A percentile compares a stretch with the other conserved stretches of the same genome.
These are phyloP conservation scores for Botryotinia narcissicola DNA, from an alignment of 2,329 filamentous ascomycete genomes.

Conservation along the genomic window DNA sequence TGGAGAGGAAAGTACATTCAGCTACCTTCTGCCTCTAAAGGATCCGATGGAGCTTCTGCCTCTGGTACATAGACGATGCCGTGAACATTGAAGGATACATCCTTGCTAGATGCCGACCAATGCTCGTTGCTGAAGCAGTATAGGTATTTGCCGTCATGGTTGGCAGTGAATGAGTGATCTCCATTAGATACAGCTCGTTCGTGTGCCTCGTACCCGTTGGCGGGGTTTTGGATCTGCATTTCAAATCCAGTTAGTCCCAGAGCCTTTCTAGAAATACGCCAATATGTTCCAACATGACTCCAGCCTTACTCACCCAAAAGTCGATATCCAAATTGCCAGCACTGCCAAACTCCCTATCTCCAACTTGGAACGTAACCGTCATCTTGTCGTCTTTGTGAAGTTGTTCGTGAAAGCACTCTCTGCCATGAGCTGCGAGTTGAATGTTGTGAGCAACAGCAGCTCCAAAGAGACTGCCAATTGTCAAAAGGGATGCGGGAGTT, in stretches of 20 bases:
- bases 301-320: constrained; percentile 78
- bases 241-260: constrained; percentile 20
- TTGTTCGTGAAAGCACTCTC: constrained; percentile 95
- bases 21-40: constrained; percentile 82
- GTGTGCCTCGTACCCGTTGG: constrained; percentile 71
- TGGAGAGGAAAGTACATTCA: constrained; percentile 35
- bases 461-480: constrained; percentile 42
- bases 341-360: constrained; percentile 91
- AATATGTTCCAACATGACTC: neutral
- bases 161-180: constrained; percentile 87
- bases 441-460: constrained; percentile 86
- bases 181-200: constrained; percentile 82
- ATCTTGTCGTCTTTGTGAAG: constrained; percentile 95
- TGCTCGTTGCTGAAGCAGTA: constrained; percentile 99
- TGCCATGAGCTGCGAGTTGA: constrained; percentile 84
- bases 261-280: neutral
- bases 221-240: constrained; percentile 72
- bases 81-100: constrained; percentile 99
- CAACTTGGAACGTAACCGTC: constrained; percentile 98
- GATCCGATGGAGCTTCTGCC: constrained; percentile 77
- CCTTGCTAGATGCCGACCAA: constrained; percentile 94
- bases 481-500: constrained; percentile 33
- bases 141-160: constrained; percentile 79
- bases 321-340: constrained; percentile 95
- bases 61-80: constrained; percentile 97